Base-by-base conservation (phyloP, 1,284 basidiomycete genomes). In the Malassezia slooffiae region DNA sequence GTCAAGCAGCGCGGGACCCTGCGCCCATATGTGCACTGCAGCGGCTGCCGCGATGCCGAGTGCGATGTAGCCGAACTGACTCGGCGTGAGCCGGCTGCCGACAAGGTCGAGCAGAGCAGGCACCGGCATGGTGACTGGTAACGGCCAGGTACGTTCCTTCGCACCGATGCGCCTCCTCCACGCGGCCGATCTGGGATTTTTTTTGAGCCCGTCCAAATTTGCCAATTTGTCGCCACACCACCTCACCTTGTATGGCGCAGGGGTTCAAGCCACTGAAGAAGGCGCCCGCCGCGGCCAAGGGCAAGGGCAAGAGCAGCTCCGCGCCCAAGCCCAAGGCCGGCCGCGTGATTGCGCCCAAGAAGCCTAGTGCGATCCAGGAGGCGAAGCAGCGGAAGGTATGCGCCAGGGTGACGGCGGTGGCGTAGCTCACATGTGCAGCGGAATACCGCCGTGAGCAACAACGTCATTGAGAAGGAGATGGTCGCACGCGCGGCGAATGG, bases 11-110 rank as follows among this genome's bases (percentile, higher is more conserved):
- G 51, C 42, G 0, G 47, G 45, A 9, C 60, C 60, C 7, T 41
- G 35, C 1, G 58, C 53, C 60, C 60, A 62, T 20, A 43, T 52
- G 26, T 58, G 57, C 30, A 62, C 42, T 21, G 49, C 50, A 10
- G 58, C 16, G 6, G 37, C 17, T 0, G 47, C 34, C 1, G 43
- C 52, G n/a, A 52, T 43, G 12, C 54, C 23, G n/a, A 4, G 50
- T 44, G 13, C 52, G 55, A 47, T 54, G n/a, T n/a, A n/a, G n/a
- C n/a, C n/a, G n/a, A n/a, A 58, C 36, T 58, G 53, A 21, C 58
- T 55, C n/a, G 52, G 46, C 1, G 54, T 42, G 2, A 56, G 13
- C 17, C 34, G 10, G 13, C 41, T 41, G 13, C 48, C 53, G 3
- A 56, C 39, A 3, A 47, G n/a, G 5, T 49, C 48, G 10, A 47